Evolutionary conservation across 208 protist genomes (phyloP).

Genomic region (Leishmania guyanensis): DNA sequence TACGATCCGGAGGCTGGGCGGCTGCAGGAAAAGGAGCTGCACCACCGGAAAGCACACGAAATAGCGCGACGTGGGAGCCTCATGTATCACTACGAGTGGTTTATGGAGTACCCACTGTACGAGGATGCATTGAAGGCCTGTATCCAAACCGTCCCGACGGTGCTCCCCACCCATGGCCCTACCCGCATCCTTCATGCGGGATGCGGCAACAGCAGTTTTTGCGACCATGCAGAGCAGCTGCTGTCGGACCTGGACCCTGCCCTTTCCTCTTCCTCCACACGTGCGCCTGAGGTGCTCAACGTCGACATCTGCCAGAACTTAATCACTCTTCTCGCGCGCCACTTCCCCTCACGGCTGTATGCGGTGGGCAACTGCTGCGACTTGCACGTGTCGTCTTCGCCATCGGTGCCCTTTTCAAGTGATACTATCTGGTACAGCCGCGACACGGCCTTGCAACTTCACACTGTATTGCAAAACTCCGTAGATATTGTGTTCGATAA

Average conservation of each 20-base stretch:
- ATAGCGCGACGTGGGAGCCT: conserved; percentile 35
- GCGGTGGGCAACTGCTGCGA: conserved; percentile 60
- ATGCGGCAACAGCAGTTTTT: conserved; percentile 71
- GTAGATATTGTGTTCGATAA: conserved; percentile 70
- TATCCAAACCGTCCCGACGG: neutral
- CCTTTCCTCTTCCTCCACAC: neutral
- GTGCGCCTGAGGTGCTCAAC: conserved; percentile 43
- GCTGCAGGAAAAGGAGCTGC: conserved; percentile 37
- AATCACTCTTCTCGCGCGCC: conserved; percentile 27
- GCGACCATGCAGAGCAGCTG: conserved; percentile 34
- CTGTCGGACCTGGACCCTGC: neutral
- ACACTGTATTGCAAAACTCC: conserved; percentile 8
- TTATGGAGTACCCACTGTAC: conserved; percentile 54
- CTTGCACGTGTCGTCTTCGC: conserved; percentile 15
- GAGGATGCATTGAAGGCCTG: conserved; percentile 24
- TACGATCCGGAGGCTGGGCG: conserved; percentile 49
- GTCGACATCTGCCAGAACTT: conserved; percentile 61
- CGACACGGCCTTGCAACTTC: conserved; percentile 6
- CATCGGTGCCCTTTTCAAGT: neutral
- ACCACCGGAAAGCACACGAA: conserved; percentile 30
- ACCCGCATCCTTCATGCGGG: conserved; percentile 52
- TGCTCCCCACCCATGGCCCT: neutral
- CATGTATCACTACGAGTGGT: conserved; percentile 76
- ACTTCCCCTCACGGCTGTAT: conserved; percentile 41
- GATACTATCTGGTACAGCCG: conserved; percentile 16